Percentiles rank a stretch among this genome's conserved stretches.
Evolutionary conservation across 176 grass and related monocot genomes (phyloP).

Genomic region (Carex cristatella): DNA sequence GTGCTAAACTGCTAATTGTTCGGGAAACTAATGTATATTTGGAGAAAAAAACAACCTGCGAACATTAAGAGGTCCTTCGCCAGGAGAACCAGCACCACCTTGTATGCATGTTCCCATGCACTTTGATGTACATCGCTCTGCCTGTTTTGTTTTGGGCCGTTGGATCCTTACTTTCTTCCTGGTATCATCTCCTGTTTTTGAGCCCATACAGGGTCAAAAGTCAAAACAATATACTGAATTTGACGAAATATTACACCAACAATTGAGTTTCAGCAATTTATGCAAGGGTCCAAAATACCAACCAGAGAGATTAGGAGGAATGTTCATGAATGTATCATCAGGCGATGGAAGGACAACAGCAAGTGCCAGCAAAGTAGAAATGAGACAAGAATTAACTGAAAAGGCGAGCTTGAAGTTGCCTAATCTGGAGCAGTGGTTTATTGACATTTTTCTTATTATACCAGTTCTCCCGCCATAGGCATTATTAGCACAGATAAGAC

Average conservation of each 20-base stretch:
- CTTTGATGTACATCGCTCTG: constrained; percentile 36
- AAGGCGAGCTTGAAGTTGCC: not conserved
- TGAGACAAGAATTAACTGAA: constrained; percentile 14
- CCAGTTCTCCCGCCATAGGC: not conserved
- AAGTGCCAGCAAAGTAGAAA: constrained; percentile 12
- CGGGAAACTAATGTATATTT: not conserved
- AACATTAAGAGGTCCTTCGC: constrained; percentile 45
- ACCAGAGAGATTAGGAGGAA: constrained; percentile 42
- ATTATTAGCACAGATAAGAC: constrained; percentile 16
- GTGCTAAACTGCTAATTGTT: not conserved
- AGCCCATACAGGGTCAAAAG: not conserved
- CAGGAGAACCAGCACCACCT: constrained; percentile 48
- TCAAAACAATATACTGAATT: not conserved
- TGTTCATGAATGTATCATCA: constrained; percentile 34
- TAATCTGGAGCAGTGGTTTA: not conserved
- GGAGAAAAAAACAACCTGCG: constrained; percentile 27
- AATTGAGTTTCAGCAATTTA: not conserved
- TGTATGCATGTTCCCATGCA: constrained; percentile 45
- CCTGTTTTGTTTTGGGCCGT: constrained; percentile 32
- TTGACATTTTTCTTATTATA: not conserved
- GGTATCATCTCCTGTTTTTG: constrained; percentile 31
- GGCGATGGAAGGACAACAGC: constrained; percentile 6
- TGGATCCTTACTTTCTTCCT: constrained; percentile 29
- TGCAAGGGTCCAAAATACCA: not conserved
- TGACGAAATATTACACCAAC: not conserved